A percentile compares a stretch with the other conserved stretches of the same genome.
Evolutionary conservation across 164 flowering plant genomes (phyloP).

Genomic region (Paratinospora sagittata): DNA sequence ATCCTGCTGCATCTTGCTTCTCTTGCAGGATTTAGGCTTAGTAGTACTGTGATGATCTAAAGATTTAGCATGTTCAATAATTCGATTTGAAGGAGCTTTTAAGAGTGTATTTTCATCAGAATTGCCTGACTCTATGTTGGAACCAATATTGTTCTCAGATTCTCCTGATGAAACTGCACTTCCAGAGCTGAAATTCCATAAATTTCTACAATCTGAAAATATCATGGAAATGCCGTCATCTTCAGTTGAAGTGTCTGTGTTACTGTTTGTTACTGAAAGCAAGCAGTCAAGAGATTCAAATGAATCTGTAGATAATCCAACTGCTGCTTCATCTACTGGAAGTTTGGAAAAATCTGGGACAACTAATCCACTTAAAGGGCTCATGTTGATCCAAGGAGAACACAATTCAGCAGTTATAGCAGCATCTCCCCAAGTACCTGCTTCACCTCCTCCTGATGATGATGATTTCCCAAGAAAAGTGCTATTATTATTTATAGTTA

Average conservation of each 20-base stretch:
- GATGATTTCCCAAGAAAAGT: constrained; percentile 14
- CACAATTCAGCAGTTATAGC: constrained; percentile 7
- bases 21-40: constrained; percentile 12
- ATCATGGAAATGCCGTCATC: constrained; percentile 64
- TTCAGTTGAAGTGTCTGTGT: constrained; percentile 44
- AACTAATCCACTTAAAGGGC: constrained; percentile 14
- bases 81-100: constrained; percentile 16
- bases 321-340: constrained; percentile 7
- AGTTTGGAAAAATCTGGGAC: constrained; percentile 14
- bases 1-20: constrained; percentile 15
- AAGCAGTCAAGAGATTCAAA: constrained; percentile 60
- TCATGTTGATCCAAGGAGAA: constrained; percentile 15
- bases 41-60: background rate
- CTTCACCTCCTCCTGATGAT: background rate
- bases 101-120: constrained; percentile 21
- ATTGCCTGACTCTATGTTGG: constrained; percentile 8
- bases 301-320: too few relatives aligned
- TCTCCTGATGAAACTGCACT: constrained; percentile 47
- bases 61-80: background rate
- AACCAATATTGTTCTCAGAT: constrained; percentile 29
- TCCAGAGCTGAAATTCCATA: constrained; percentile 31
- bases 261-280: constrained; percentile 52
- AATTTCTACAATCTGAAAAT: constrained; percentile 41
- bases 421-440: constrained; percentile 14
- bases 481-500: too few relatives aligned